Conservation (phyloP, 192 early-diverging fungal species). For the Gaertneriomyces sp. region DNA sequence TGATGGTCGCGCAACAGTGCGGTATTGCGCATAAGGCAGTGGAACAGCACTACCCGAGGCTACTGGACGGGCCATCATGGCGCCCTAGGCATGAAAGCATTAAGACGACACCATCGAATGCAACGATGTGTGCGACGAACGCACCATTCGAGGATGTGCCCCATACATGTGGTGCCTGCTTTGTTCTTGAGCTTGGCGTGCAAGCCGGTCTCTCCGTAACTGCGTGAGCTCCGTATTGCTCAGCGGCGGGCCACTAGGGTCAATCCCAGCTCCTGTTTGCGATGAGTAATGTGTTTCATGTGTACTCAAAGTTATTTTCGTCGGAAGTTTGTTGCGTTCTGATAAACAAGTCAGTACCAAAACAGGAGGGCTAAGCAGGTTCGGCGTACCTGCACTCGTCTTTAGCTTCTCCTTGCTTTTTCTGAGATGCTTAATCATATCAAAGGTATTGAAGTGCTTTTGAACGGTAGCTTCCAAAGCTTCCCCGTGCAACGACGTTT, state of each 20-base stretch:
- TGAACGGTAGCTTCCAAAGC: conserved; percentile 30
- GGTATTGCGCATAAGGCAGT: conserved; percentile 13
- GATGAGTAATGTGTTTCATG: conserved; percentile 38
- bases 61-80: conserved; percentile 9
- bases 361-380: background rate
- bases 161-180: conserved; percentile 20
- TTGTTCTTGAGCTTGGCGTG: conserved; percentile 33
- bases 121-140: background rate
- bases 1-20: conserved; percentile 11
- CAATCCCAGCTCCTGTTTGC: conserved; percentile 25
- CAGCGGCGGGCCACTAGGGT: conserved; percentile 25
- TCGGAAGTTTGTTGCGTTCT: conserved; percentile 19
- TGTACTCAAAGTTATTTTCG: conserved; percentile 28
- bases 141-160: conserved; percentile 16
- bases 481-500: conserved; percentile 18
- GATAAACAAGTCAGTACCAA: background rate
- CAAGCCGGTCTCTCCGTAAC: conserved; percentile 13
- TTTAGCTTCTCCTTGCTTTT: conserved; percentile 55
- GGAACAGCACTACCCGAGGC: conserved; percentile 5
- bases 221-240: conserved; percentile 16
- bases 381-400: conserved; percentile 24
- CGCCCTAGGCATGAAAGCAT: conserved; percentile 1
- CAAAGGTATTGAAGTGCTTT: conserved; percentile 54
- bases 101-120: background rate
- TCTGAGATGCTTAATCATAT: conserved; percentile 57